Evolutionary conservation across 305 asterid species (phyloP).

Genomic region (Lippia alba): DNA sequence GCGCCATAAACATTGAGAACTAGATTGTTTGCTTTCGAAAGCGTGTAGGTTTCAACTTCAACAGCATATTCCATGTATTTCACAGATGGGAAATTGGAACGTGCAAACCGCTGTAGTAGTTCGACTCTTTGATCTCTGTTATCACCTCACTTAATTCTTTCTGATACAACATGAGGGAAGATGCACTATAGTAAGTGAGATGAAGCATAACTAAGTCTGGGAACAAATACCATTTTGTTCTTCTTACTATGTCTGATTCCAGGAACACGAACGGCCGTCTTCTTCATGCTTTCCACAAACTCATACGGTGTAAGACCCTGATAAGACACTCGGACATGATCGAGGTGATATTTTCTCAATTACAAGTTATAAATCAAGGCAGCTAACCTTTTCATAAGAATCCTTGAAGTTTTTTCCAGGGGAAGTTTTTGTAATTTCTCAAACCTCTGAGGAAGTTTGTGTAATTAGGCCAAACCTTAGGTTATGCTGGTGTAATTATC

Average conservation of each 20-base stretch:
- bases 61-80: slow-evolving; percentile 68
- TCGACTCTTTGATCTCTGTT: slow-evolving; percentile 99
- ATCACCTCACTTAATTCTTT: slow-evolving; percentile 86
- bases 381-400: slow-evolving; percentile 88
- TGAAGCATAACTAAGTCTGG: background rate
- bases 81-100: slow-evolving; percentile 79
- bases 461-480: too few species aligned
- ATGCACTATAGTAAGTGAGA: background rate
- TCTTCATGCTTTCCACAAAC: slow-evolving; percentile 62
- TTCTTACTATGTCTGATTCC: slow-evolving; percentile 59
- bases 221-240: background rate
- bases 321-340: background rate
- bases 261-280: slow-evolving; percentile 64
- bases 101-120: slow-evolving; percentile 76
- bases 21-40: slow-evolving; percentile 63
- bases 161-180: background rate
- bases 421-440: too few species aligned
- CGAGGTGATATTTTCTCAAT: background rate
- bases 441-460: too few species aligned
- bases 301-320: slow-evolving; percentile 60
- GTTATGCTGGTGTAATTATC: too few species aligned
- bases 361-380: slow-evolving; percentile 13
- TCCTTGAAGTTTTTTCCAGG: slow-evolving; percentile 77
- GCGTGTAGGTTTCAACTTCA: slow-evolving; percentile 63
- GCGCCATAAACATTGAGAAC: slow-evolving; percentile 68